Evolutionary conservation across 2,329 filamentous ascomycete species (phyloP), one percentile per base, ranked within the genome.

Genomic region (Penicillium decumbens): DNA sequence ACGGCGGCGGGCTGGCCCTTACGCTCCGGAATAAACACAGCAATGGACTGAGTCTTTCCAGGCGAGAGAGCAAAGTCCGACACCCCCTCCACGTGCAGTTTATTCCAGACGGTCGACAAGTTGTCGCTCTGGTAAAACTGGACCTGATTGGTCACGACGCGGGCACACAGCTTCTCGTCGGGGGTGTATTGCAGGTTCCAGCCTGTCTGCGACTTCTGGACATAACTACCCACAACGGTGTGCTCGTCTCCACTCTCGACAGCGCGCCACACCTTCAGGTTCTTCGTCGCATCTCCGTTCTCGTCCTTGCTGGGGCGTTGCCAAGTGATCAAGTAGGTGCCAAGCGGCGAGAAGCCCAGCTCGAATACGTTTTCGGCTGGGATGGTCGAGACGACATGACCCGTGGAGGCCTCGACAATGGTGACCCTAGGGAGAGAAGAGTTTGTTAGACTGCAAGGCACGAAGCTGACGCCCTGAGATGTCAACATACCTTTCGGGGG

Each of bases 151-250:
- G 89, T 96, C 63, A 97, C 92, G 55, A 85, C 80, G 60, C 93
- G 89, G 58, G 92, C 93, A 71, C 92, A 97, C 71, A 89, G 92
- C 69, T 84, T 82, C 79, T 98, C 93, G 68, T 98, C 93, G 51
- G 83, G 81, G 27, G 91, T 95, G 73, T 97, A 98, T 74, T 97
- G 92, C 67, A 98, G 78, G 69, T 96, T 97, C 92, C 92, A 97
- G 65, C 91, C 89, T 40, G 87, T 89, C 77, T 95, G 89, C 58
- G 84, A 87, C 79, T 96, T 96, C 73, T 98, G 93, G 59, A 98
- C 93, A 69, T 95, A 98, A 64, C 84, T 81, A 56, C 91, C 92
- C 40, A 96, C 80, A 27, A 91, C 84, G 63, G 74, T 69, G 55
- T 85, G 78, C 72, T 88, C 87, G 59, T 85, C 81, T 33, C 60